Evolutionary conservation across 1,139 yeast genomes (phyloP), one percentile per base, ranked within the genome.

Genomic region (Sugiyamaella pinicola): DNA sequence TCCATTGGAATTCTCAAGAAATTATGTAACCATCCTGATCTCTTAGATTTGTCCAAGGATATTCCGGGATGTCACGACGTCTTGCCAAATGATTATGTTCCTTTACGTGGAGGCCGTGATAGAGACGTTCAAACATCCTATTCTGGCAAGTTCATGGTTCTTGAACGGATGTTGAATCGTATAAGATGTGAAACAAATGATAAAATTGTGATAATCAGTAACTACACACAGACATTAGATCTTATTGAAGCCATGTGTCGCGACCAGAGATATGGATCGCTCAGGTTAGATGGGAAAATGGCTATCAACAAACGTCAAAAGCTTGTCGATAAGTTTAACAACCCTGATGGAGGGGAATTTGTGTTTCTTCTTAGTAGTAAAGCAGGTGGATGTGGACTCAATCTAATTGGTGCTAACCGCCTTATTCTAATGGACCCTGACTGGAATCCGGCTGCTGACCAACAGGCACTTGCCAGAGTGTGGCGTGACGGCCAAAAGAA

Each of bases 401-500:
- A 93, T 66, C 78, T 93, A 61, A 93, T 93, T 64, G 99, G 99
- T 8, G 99, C 99, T 8, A 93, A 95, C 64, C 77, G 99, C 57
- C 75, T 93, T 57, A 82, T 93, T 26, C 75, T 93, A 53, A 77
- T 93, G 64, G 99, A 93, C 67, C 99, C 99, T 0, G 99, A 95
- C 69, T 93, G 99, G 99, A 93, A 93, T 64, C 99, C 99, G 0
- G 99, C 99, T 0, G 87, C 97, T 2, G 99, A 93, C 68, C 99
- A 93, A 68, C 99, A 93, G 71, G 99, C 99, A 0, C 76, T 93
- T 56, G 99, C 99, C 0, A 81, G 99, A 69, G 96, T 93, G 2
- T 93, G 99, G 99, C 85, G 99, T 76, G 99, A 93, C 72, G 99
- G 99, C 0, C 99, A 93, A 66, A 91, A 88, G 77, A 93, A 93